Base-by-base conservation (phyloP, 139 green algal species). In the Auxenochlorella protothecoides region DNA sequence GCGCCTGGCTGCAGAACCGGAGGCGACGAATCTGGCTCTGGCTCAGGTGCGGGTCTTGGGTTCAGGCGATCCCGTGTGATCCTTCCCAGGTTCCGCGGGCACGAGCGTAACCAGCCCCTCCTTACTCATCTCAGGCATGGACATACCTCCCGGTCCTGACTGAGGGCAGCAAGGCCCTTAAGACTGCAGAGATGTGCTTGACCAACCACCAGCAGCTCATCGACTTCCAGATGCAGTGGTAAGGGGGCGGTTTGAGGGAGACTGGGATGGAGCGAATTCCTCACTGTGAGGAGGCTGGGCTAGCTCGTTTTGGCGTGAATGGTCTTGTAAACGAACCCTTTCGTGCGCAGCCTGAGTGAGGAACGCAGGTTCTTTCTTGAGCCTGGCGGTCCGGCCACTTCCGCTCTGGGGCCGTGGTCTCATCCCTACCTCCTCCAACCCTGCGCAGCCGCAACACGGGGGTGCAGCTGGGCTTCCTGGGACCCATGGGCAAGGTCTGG, bases 401-500 rank as follows among this genome's bases (percentile, higher is more conserved):
- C n/a, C 5, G 6, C 11, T 16, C 11, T 12, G 11, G 10, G 11
- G 66, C 66, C 53, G 3, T 53, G 54, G 13, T 63, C 55, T 57
- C 9, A 52, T 15, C 69, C 59, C 11, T 52, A 11, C 51, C 59
- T 15, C 60, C 52, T n/a, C n/a, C 54, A 55, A 27, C 61, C 62
- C 11, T 3, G 10, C n/a, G 71, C 71, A 76, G 70, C 53, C 52
- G n/a, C 14, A 11, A 59, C 52, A n/a, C 69, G 53, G 73, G 73
- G 6, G 15, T 78, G 27, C 15, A 55, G 5, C 53, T 74, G 5
- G 44, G 15, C 60, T 10, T 65, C 53, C 63, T 82, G 54, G 77
- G 77, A 2, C 72, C 77, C 61, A 82, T 82, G 77, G 68, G 72
- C 72, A 79, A 82, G 63, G 77, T 79, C 57, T 82, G 77, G 77